Evolutionary conservation across 352 stramenopile genomes (phyloP).

Genomic region (Ophiocytium majus): DNA sequence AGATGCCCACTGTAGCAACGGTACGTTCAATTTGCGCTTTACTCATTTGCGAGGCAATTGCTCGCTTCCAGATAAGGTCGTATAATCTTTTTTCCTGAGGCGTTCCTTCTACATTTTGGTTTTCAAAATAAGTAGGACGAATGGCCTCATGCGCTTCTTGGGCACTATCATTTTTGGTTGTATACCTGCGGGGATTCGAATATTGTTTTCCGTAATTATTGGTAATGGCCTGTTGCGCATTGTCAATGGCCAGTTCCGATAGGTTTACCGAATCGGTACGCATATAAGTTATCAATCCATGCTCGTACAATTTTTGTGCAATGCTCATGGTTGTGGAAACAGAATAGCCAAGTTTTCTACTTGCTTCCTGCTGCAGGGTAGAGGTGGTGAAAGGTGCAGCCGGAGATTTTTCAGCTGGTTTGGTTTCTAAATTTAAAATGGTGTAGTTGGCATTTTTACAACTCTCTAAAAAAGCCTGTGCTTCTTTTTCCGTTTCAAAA

Average conservation of each 20-base stretch:
- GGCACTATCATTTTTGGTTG: background rate
- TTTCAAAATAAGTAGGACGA: background rate
- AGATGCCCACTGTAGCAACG: background rate
- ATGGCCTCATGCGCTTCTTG: too few relatives aligned
- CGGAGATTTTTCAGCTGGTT: constrained; percentile 16
- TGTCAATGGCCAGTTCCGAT: background rate
- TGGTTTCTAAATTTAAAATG: background rate
- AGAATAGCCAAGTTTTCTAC: too few relatives aligned
- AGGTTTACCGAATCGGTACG: background rate
- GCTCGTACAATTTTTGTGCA: background rate
- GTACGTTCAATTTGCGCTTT: constrained; percentile 10
- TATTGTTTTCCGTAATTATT: background rate
- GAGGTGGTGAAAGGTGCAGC: too few relatives aligned
- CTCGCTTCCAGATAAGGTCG: too few relatives aligned
- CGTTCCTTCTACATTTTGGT: background rate
- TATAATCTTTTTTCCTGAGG: background rate
- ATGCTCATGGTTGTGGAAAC: background rate
- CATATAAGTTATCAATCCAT: background rate
- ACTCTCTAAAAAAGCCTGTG: constrained; percentile 1
- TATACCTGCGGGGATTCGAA: background rate
- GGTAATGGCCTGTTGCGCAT: background rate
- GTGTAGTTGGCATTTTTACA: background rate
- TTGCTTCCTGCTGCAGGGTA: too few relatives aligned
- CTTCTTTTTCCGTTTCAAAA: background rate
- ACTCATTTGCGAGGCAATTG: background rate